Evolutionary conservation across 345 rosid species (phyloP), one percentile per base, ranked within the genome.

Genomic region (Euclidium syriacum): DNA sequence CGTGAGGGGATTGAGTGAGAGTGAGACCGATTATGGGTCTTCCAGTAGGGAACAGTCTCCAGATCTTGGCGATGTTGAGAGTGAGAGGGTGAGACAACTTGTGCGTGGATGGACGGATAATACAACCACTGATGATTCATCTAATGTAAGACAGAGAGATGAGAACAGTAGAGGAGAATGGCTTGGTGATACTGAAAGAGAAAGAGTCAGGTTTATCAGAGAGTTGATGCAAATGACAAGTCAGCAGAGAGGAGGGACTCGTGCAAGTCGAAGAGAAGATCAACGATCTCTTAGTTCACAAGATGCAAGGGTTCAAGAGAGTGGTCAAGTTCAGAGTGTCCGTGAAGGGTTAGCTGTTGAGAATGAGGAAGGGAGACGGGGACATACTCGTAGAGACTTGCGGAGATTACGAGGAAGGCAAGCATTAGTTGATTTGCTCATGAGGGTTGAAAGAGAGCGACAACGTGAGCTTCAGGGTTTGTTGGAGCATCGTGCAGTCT

Each of bases 161-260:
- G 80, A 79, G 43, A 86, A 75, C 56, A 73, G 89, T 6, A 80
- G 96, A 80, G 85, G 78, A 11, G 99, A 95, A 64, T 95, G 92
- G 96, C 89, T 95, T 59, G 99, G 95, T 52, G 97, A 95, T 79
- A 90, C 84, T 20, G 99, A 95, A 75, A 86, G 99, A 0, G 97
- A 90, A 74, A 88, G 99, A 77, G 99, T 90, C 66, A 88, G 99
- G 78, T 75, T 86, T 83, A 92, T 90, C 44, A 81, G 97, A 75
- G 95, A 94, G 73, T 85, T 89, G 99, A 88, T 90, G 79, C 97
- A 90, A 76, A 82, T 79, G 97, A 79, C 95, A 39, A 95, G 91
- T 79, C 99, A 90, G 69, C 96, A 88, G 75, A 87, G 89, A 69
- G 95, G 86, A 50, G 52, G 62, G 52, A 63, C 77, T 32, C 86